Evolutionary conservation across 768 basidiomycete species (phyloP), one percentile per base, ranked within the genome.

Genomic region (Gelatoporia subvermispora): DNA sequence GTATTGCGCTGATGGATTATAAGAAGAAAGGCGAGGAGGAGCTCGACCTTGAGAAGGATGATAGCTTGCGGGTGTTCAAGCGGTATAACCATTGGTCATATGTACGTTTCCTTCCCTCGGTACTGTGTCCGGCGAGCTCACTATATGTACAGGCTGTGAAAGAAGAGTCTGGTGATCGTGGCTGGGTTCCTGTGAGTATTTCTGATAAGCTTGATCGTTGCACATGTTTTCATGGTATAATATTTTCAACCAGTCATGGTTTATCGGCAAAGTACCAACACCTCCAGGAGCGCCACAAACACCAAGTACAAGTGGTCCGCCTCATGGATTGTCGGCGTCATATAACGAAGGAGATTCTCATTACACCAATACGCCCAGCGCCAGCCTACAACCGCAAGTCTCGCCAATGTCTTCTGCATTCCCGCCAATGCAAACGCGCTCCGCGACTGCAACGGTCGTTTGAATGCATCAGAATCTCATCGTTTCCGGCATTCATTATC

Each of bases 81-180:
- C 79, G 94, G 54, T 98, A 98, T 65, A 96, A 95, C 52, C 93
- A 97, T 68, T 97, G 94, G 93, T 91, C 88, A 66, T 93, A 93
- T 69, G 88, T 90, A 62, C 47, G 77, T 69, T 45, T 22, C 36
- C 23, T 47, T 52, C 51, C 20, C 2, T 34, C 7, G 15, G n/a
- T 16, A 43, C 5, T 51, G 48, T 52, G 41, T 35, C 60, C 36
- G 24, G 44, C 48, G n/a, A 54, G n/a, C 23, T 11, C 48, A 31
- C 28, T 31, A 16, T 36, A 42, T 40, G 49, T 42, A 17, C 58
- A 92, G 89, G 91, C 91, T 54, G 92, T 97, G 60, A 93, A 94
- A 67, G 90, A 96, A 61, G 85, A 88, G 13, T 84, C 84, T 18
- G 95, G 95, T 38, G 88, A 93, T 67, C 82, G 95, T 53, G 95